Conservation (phyloP, 495 filamentous ascomycete genomes). For the Aspergillus cristatus region DNA sequence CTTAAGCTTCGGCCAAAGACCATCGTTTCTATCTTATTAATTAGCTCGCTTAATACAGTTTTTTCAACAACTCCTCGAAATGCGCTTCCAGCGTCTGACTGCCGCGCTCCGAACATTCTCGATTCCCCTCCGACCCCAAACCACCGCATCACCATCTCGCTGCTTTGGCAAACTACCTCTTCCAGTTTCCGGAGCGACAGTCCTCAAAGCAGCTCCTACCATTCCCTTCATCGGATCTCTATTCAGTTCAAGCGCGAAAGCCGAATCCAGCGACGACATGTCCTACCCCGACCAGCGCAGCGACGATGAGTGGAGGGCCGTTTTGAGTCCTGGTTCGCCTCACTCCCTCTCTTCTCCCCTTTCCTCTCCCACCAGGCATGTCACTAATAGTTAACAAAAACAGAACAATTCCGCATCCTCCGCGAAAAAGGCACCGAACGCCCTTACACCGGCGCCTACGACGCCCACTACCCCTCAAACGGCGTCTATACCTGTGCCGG, state of each 20-base stretch:
- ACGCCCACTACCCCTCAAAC: constrained; percentile 65
- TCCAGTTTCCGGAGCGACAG: constrained; percentile 24
- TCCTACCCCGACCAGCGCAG: constrained; percentile 72
- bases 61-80: constrained; percentile 17
- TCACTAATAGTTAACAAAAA: constrained; percentile 2
- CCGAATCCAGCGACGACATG: constrained; percentile 47
- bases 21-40: not conserved
- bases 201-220: constrained; percentile 51
- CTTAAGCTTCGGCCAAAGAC: no score
- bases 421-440: constrained; percentile 86
- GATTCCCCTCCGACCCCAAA: constrained; percentile 16
- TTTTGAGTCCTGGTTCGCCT: constrained; percentile 61
- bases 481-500: constrained; percentile 82
- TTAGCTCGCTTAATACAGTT: not conserved
- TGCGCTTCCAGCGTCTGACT: constrained; percentile 47
- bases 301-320: constrained; percentile 78
- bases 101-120: constrained; percentile 43
- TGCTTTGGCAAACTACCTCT: constrained; percentile 19
- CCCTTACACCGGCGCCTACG: constrained; percentile 69
- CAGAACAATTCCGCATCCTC: constrained; percentile 91
- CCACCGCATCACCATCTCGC: constrained; percentile 19
- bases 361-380: not conserved
- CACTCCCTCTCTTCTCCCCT: not conserved
- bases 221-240: constrained; percentile 72
- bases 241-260: constrained; percentile 52